Conservation (phyloP, 805 yeast species). For the Ascoidea tarda region DNA sequence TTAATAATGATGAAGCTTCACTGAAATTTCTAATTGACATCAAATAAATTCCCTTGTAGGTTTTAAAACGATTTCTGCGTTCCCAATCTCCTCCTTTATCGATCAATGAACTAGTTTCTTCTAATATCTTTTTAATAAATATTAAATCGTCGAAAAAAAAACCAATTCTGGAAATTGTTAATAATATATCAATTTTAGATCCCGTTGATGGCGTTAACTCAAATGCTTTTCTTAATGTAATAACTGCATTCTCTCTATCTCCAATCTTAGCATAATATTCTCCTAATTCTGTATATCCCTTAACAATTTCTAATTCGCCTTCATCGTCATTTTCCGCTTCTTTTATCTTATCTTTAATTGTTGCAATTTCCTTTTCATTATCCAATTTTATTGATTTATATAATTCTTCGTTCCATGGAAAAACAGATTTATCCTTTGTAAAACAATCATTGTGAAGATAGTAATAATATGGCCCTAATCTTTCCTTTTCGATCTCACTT, state of each 20-base stretch:
- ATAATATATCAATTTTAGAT: conserved; percentile 71
- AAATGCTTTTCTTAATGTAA: conserved; percentile 55
- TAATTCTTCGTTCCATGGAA: conserved; percentile 47
- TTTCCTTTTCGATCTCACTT: conserved; percentile 38
- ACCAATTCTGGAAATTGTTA: conserved; percentile 80
- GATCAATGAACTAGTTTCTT: conserved; percentile 56
- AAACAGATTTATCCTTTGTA: conserved; percentile 18
- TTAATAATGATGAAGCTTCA: conserved; percentile 74
- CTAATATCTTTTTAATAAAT: conserved; percentile 57
- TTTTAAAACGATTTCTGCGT: conserved; percentile 87
- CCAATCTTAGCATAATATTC: conserved; percentile 81
- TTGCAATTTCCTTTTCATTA: conserved; percentile 42
- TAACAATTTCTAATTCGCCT: conserved; percentile 73
- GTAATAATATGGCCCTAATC: conserved; percentile 75
- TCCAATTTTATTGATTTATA: conserved; percentile 33
- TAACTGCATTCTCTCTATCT: conserved; percentile 57
- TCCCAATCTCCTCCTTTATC: conserved; percentile 99
- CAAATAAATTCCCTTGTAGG: conserved; percentile 74
- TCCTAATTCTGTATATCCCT: conserved; percentile 67
- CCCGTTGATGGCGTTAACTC: conserved; percentile 80
- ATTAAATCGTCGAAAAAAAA: conserved; percentile 72
- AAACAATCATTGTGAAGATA: conserved; percentile 38
- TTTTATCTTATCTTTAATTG: conserved; percentile 28
- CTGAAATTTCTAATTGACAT: conserved; percentile 77
- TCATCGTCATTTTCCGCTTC: conserved; percentile 50